Percentiles rank a stretch among this genome's conserved stretches.
Evolutionary conservation across 192 early-diverging fungal species (phyloP).

Genomic region (Podila minutissima): DNA sequence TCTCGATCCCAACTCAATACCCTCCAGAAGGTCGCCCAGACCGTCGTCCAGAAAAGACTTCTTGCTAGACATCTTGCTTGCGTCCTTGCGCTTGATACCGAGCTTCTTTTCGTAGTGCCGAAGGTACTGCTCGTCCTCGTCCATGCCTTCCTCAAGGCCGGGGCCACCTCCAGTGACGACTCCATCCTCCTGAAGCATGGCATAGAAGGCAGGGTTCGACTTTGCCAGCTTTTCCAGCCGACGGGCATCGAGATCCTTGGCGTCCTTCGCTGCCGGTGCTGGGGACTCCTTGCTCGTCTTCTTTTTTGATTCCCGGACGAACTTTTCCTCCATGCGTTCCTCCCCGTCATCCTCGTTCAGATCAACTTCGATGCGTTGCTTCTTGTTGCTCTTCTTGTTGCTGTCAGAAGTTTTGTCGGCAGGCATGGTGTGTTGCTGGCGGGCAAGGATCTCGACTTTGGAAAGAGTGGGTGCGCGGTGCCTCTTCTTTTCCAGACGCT

Average conservation of each 20-base stretch:
- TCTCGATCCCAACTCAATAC: constrained; percentile 42
- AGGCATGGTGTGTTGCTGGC: constrained; percentile 29
- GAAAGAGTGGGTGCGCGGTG: constrained; percentile 44
- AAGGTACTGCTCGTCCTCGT: constrained; percentile 63
- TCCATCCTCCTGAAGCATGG: constrained; percentile 55
- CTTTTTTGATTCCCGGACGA: constrained; percentile 8
- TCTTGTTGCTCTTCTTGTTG: constrained; percentile 33
- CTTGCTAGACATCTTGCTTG: constrained; percentile 45
- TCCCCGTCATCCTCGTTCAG: constrained; percentile 48
- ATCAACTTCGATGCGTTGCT: constrained; percentile 26
- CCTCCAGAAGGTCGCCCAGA: constrained; percentile 59
- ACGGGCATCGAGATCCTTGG: constrained; percentile 30
- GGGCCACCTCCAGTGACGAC: constrained; percentile 33
- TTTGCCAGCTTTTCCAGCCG: constrained; percentile 54
- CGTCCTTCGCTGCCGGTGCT: not conserved
- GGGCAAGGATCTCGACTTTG: constrained; percentile 35
- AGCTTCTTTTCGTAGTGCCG: constrained; percentile 63
- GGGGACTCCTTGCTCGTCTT: not conserved
- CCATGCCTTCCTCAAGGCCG: constrained; percentile 25
- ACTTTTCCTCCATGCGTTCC: constrained; percentile 14
- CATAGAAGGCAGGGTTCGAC: constrained; percentile 59
- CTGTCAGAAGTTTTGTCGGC: constrained; percentile 5
- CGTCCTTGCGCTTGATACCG: constrained; percentile 55
- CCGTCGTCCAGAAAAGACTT: constrained; percentile 64
- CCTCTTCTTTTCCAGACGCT: constrained; percentile 58